phyloP scores from a whole-genome alignment of 176 grass and related monocot species.

The Eragrostis nindensis region DNA sequence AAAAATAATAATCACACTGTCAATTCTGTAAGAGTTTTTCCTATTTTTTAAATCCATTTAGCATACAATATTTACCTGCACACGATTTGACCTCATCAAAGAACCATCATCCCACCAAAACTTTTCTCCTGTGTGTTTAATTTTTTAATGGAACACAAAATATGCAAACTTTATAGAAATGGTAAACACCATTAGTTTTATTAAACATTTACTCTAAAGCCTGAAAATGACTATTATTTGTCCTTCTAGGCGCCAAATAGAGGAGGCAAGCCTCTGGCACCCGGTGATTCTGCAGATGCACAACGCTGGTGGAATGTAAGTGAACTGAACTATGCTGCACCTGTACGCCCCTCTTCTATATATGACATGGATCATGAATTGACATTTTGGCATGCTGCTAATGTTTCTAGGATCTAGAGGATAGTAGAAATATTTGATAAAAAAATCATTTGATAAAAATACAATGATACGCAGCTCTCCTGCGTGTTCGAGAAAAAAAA shows the following conservation, averaged over 20 bases:
- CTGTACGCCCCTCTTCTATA: neutral
- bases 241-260: slow-evolving; percentile 71
- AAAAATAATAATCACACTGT: neutral
- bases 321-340: slow-evolving; percentile 31
- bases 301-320: slow-evolving; percentile 95
- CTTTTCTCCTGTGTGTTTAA: neutral
- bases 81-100: slow-evolving; percentile 16
- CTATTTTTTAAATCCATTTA: neutral
- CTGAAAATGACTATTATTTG: slow-evolving; percentile 27
- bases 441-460: too few species aligned
- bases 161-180: neutral
- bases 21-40: slow-evolving; percentile 9
- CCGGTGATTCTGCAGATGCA: slow-evolving; percentile 67
- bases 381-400: slow-evolving; percentile 8
- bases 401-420: neutral
- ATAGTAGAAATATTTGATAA: neutral
- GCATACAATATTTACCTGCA: slow-evolving; percentile 9
- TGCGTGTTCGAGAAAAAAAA: too few species aligned
- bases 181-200: neutral
- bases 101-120: neutral
- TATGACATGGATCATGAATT: neutral
- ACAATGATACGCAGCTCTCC: too few species aligned
- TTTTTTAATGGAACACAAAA: slow-evolving; percentile 2
- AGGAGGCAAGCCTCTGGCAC: slow-evolving; percentile 53
- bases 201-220: neutral